Base-by-base conservation (phyloP, 345 rosid species). In the Arabis hirsuta region DNA sequence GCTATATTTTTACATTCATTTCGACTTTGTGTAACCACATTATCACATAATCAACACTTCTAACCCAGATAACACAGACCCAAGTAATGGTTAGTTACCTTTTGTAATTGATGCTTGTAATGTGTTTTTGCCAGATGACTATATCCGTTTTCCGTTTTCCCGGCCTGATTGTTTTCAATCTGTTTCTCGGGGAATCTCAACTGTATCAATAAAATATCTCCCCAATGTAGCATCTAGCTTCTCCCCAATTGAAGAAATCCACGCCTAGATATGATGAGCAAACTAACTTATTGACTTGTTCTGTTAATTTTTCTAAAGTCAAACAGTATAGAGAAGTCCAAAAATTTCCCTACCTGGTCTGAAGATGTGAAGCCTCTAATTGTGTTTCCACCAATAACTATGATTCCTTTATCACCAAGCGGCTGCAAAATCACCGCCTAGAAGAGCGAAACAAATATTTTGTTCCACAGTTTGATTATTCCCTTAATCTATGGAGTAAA, bases 351-450 rank as follows among this genome's bases (percentile, higher is more conserved):
- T 47, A 91, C 98, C 96, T 94, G 98, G 74, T 94, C 98, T 50
- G 93, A 84, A 72, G 83, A 62, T 10, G 98, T 85, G 80, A 89
- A 94, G 47, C 96, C 98, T 82, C 96, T 89, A 71, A 91, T 81
- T 4, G 89, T 91, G 82, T 94, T 86, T 67, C 97, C 97, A 3
- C 98, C 97, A 73, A 94, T 86, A 44, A 91, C 31, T 7, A 79
- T 84, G 50, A 89, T 57, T 70, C 98, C 96, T 72, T 74, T 84
- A 65, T 88, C 95, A 42, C 96, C 98, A 62, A 91, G 85, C 45
- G 97, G 96, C 82, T 91, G 98, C 83, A 94, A 79, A 78, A 89
- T 88, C 77, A 91, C 97, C 55, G 96, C 97, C 97, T 94, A 67
- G 7, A 9, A 59, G 65, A 79, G 65, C 50, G 41, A 71, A 38